Percentiles rank a stretch among this genome's conserved stretches.
Evolutionary conservation across 352 stramenopile genomes (phyloP).

Genomic region (Globisporangium middletonii): DNA sequence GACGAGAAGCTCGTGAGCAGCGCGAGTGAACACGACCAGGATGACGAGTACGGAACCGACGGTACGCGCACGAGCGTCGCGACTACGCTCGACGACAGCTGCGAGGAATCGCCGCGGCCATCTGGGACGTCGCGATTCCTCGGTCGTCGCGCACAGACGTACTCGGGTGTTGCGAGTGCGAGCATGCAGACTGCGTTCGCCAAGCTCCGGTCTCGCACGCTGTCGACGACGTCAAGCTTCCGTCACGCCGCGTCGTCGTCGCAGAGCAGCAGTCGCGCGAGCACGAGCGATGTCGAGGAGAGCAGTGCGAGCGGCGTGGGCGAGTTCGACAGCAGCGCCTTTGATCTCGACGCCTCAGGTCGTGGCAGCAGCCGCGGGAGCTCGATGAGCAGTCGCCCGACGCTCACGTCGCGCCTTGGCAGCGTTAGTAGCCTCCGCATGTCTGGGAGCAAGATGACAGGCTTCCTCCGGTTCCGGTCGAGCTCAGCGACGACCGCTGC

Average conservation of each 20-base stretch:
- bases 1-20: slow-evolving; percentile 8
- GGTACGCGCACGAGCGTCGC: slow-evolving; percentile 10
- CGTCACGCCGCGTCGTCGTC: not conserved
- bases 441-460: slow-evolving; percentile 24
- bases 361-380: slow-evolving; percentile 2
- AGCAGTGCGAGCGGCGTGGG: slow-evolving; percentile 47
- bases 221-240: slow-evolving; percentile 11
- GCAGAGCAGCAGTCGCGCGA: not conserved
- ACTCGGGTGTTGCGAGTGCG: slow-evolving; percentile 3
- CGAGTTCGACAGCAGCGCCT: slow-evolving; percentile 15
- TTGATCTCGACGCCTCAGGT: not conserved
- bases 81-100: slow-evolving; percentile 12
- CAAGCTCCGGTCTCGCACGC: slow-evolving; percentile 13
- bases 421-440: slow-evolving; percentile 23
- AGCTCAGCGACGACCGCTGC: slow-evolving; percentile 39
- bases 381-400: slow-evolving; percentile 11
- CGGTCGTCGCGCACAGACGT: slow-evolving; percentile 7
- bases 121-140: not conserved
- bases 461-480: slow-evolving; percentile 34
- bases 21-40: not conserved
- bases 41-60: slow-evolving; percentile 6
- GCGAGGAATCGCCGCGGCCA: slow-evolving; percentile 8
- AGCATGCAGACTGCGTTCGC: slow-evolving; percentile 14
- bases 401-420: slow-evolving; percentile 21
- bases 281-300: slow-evolving; percentile 14